A percentile compares a stretch with the other conserved stretches of the same genome.
Conservation (phyloP, 2,329 filamentous ascomycete species). For the Kalaharituber pfeilii region DNA sequence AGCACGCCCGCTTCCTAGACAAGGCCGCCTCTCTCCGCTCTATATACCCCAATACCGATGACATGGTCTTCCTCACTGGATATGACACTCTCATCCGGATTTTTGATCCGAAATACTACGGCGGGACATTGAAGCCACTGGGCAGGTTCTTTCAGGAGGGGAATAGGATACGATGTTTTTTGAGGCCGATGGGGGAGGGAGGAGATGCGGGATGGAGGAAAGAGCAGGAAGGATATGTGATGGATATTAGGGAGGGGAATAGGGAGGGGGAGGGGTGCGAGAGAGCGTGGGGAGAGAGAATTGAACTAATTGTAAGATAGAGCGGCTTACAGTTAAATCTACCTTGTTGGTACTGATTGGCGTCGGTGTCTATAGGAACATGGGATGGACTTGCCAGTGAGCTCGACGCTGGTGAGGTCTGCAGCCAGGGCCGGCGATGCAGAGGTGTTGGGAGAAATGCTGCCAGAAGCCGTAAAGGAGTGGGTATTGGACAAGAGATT, state of each 20-base stretch:
- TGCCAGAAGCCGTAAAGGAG: slow-evolving; percentile 38
- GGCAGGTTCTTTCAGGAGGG: slow-evolving; percentile 44
- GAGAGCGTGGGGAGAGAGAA: slow-evolving; percentile 40
- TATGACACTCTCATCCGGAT: slow-evolving; percentile 62
- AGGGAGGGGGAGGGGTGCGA: slow-evolving; percentile 38
- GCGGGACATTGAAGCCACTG: slow-evolving; percentile 38
- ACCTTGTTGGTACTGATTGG: slow-evolving; percentile 2
- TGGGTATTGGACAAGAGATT: slow-evolving; percentile 42
- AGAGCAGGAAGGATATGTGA: slow-evolving; percentile 40
- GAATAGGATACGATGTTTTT: background rate
- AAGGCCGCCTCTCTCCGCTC: slow-evolving; percentile 45
- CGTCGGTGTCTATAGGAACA: slow-evolving; percentile 3
- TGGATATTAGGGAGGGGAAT: slow-evolving; percentile 32
- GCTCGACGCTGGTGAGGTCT: slow-evolving; percentile 45
- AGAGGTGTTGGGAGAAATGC: slow-evolving; percentile 35
- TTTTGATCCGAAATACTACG: slow-evolving; percentile 56
- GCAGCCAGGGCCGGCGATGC: slow-evolving; percentile 35
- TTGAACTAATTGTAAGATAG: slow-evolving; percentile 37
- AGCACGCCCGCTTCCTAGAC: slow-evolving; percentile 54
- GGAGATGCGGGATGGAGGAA: slow-evolving; percentile 38
- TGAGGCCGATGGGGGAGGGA: slow-evolving; percentile 40
- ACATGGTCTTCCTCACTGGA: slow-evolving; percentile 53
- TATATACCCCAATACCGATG: slow-evolving; percentile 19
- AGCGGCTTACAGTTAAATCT: slow-evolving; percentile 1
- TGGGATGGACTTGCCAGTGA: slow-evolving; percentile 27